Base-by-base conservation (phyloP, 2,329 filamentous ascomycete species). In the Aaosphaeria pasadenensis region DNA sequence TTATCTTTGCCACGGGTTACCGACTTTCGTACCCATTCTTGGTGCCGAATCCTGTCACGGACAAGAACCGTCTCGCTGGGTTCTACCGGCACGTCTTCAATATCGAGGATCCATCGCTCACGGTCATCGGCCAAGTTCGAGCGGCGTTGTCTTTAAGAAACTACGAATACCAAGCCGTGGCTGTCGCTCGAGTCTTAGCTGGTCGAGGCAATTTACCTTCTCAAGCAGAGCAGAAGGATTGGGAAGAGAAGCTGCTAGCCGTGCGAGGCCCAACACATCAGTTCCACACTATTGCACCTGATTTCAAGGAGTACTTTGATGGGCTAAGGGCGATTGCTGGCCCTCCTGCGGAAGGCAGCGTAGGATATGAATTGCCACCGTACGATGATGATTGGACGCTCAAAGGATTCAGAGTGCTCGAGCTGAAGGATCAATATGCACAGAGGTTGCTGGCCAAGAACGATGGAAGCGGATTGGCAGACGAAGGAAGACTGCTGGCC, bases 131-230 rank as follows among this genome's bases (percentile, higher is more conserved):
- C 4, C 46, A 51, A 36, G 46, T 53, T 6, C 45, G 42, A 30
- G 48, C 48, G 1, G 50, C 48, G 1, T 48, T 57, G 17, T 51
- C 50, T 4, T 50, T 57, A 30, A 39, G 48, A 4, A 53, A 48
- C n/a, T 57, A 51, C 45, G 54, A 57, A 29, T 55, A 53, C 24
- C 54, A 57, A 38, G 54, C 52, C 6, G 54, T 57, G 2, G 54
- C 54, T 11, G 50, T 50, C 5, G 54, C 54, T 4, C 46, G 54
- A 4, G 44, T 47, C 2, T 41, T 55, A 11, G 52, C 54, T 3
- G 48, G 48, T 2, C 48, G 50, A 13, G 48, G 46, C 7, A 36
- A 44, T 1, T 40, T 57, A 11, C 52, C 54, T 7, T 47, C 50
- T 3, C 11, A 35, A 2, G 36, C 29, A 2, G 48, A 44, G 11